Evolutionary conservation across 345 rosid genomes (phyloP), one percentile per base, ranked within the genome.

Genomic region (Cardiospermum halicacabum): DNA sequence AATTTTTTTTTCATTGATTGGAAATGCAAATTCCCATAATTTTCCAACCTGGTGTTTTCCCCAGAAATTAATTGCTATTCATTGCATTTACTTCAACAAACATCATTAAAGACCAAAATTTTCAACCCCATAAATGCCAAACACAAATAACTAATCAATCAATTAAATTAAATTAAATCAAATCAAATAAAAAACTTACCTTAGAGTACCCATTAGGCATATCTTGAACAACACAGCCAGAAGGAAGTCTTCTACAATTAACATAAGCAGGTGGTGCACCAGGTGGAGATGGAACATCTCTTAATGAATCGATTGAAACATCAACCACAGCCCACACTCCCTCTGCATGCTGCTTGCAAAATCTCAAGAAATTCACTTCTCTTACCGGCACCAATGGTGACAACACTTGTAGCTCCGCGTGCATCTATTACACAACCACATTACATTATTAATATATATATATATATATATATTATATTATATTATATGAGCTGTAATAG

Each of bases 281-380:
- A 0, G 91, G 69, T 12, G 77, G 69, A n/a, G n/a, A n/a, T n/a
- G n/a, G n/a, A 13, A 75, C 65, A 57, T 87, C 94, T 22, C 81
- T 67, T 68, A 83, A 74, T 5, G 67, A 57, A 67, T 91, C 98
- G 11, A 91, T 59, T 2, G 99, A 95, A 65, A 95, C 96, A 69
- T 95, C 99, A 3, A 87, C 99, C 26, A 95, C 96, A 3, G 92
- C 96, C 99, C 99, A 91, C 26, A 91, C 85, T 21, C 95, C 95
- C 57, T 87, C 96, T 0, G 96, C 96, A 24, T 82, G 99, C 67
- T 91, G 98, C 80, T 89, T 91, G 84, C 98, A 91, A 68, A 84
- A 89, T 39, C 99, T 79, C 13, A 95, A 85, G 69, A 95, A 95
- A 71, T 75, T 86, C 5, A 89, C 82, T 77, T 87, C 93, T 16